Evolutionary conservation across 495 filamentous ascomycete species (phyloP).

Genomic region (Neurospora sp.): DNA sequence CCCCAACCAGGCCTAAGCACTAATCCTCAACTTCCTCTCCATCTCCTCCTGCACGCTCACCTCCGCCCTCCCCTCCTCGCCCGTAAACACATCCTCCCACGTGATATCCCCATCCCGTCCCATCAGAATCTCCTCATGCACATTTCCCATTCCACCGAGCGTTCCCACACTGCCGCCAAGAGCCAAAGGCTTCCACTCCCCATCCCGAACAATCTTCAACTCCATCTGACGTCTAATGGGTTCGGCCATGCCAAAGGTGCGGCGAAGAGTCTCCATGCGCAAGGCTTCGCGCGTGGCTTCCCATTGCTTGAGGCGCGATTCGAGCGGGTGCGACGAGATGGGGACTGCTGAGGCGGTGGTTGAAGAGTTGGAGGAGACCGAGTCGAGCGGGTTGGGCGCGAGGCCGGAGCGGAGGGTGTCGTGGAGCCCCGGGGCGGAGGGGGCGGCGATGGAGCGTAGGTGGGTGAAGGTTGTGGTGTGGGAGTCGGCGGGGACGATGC

Average conservation of each 20-base stretch:
- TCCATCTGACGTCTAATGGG: constrained; percentile 87
- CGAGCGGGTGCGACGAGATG: constrained; percentile 74
- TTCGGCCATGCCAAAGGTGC: constrained; percentile 86
- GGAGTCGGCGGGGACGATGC: constrained; percentile 60
- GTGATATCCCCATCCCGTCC: constrained; percentile 65
- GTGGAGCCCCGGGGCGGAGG: constrained; percentile 82
- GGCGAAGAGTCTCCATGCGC: constrained; percentile 79
- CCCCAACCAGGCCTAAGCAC: not conserved
- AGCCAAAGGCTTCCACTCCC: constrained; percentile 41
- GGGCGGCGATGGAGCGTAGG: constrained; percentile 54
- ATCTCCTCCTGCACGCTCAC: constrained; percentile 82
- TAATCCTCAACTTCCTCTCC: constrained; percentile 65
- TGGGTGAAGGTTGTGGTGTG: constrained; percentile 52
- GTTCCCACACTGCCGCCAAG: constrained; percentile 23
- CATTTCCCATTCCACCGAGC: constrained; percentile 20
- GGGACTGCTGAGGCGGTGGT: constrained; percentile 29
- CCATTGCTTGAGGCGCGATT: constrained; percentile 79
- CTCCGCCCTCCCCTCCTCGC: constrained; percentile 56
- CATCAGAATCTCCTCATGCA: constrained; percentile 72
- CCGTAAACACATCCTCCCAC: constrained; percentile 89
- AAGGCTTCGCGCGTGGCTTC: constrained; percentile 69
- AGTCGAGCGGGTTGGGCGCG: constrained; percentile 40
- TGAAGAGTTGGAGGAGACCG: constrained; percentile 28
- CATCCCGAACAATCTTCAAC: constrained; percentile 61
- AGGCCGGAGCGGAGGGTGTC: constrained; percentile 82